These are phyloP conservation scores for Aphanomyces astaci DNA, from an alignment of 352 stramenopile species.

Conservation along the genomic window DNA sequence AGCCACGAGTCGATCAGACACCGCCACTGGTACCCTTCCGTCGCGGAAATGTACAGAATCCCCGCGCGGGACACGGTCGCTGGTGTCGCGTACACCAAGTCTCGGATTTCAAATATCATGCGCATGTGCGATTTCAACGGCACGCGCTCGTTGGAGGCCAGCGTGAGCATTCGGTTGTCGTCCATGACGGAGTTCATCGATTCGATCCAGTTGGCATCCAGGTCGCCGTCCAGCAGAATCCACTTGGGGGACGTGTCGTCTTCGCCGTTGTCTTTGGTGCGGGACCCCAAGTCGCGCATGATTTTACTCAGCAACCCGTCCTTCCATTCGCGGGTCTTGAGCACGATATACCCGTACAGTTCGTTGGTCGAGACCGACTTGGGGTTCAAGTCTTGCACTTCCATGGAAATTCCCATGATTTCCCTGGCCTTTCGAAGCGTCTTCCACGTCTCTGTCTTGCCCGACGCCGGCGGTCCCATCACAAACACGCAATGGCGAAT, in stretches of 20 bases:
- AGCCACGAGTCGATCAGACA: constrained; percentile 92
- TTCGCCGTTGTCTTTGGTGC: constrained; percentile 80
- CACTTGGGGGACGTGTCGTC: constrained; percentile 92
- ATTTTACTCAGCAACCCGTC: constrained; percentile 93
- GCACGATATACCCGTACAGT: constrained; percentile 93
- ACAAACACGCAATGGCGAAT: constrained; percentile 96
- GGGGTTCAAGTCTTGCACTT: constrained; percentile 91
- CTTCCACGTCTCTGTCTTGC: constrained; percentile 95
- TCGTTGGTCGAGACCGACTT: constrained; percentile 95
- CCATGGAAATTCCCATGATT: constrained; percentile 81
- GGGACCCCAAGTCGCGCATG: constrained; percentile 91
- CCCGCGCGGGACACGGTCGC: constrained; percentile 92
- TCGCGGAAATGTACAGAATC: constrained; percentile 95
- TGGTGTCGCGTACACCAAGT: constrained; percentile 92
- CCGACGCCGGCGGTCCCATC: constrained; percentile 89
- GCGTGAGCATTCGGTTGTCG: constrained; percentile 94
- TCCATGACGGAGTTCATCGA: constrained; percentile 97
- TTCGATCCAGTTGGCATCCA: constrained; percentile 98
- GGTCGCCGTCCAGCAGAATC: constrained; percentile 95
- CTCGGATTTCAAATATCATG: constrained; percentile 97
- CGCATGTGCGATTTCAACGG: constrained; percentile 94
- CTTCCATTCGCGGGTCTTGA: constrained; percentile 94
- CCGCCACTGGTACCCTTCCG: constrained; percentile 92
- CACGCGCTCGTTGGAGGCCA: constrained; percentile 95
- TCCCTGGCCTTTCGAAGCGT: constrained; percentile 86